Conservation (phyloP, 2,329 filamentous ascomycete species). For the Neofusicoccum sp. region DNA sequence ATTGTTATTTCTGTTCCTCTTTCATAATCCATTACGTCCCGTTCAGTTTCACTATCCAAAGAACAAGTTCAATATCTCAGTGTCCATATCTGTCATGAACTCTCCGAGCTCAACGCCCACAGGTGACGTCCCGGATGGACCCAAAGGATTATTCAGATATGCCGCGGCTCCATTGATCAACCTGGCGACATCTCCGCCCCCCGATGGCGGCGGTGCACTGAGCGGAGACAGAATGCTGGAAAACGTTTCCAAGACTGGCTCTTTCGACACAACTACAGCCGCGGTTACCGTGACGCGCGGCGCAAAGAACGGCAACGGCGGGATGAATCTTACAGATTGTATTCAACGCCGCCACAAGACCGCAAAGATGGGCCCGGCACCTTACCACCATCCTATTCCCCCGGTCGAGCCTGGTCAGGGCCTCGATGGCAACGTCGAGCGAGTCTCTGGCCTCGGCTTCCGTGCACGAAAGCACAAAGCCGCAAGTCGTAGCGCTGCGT, state of each 20-base stretch:
- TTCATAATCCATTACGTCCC: too few species aligned
- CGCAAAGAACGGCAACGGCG: not conserved
- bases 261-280: not conserved
- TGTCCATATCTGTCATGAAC: slow-evolving; percentile 38
- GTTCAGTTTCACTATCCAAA: not conserved
- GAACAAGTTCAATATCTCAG: slow-evolving; percentile 19
- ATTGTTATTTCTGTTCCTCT: too few species aligned
- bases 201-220: not conserved
- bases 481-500: not conserved
- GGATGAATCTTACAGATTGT: not conserved
- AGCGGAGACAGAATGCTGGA: not conserved
- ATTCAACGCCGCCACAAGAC: slow-evolving; percentile 20
- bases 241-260: not conserved
- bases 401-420: slow-evolving; percentile 27
- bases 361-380: slow-evolving; percentile 30
- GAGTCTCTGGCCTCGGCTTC: slow-evolving; percentile 18
- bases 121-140: slow-evolving; percentile 20
- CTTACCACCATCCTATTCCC: slow-evolving; percentile 33
- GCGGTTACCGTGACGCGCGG: not conserved
- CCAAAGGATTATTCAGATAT: not conserved
- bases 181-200: not conserved
- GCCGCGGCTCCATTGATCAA: not conserved
- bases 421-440: slow-evolving; percentile 23
- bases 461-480: slow-evolving; percentile 6
- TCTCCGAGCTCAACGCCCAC: slow-evolving; percentile 38